Base-by-base conservation (phyloP, 495 filamentous ascomycete species). In the Neurospora tetrasperma region DNA sequence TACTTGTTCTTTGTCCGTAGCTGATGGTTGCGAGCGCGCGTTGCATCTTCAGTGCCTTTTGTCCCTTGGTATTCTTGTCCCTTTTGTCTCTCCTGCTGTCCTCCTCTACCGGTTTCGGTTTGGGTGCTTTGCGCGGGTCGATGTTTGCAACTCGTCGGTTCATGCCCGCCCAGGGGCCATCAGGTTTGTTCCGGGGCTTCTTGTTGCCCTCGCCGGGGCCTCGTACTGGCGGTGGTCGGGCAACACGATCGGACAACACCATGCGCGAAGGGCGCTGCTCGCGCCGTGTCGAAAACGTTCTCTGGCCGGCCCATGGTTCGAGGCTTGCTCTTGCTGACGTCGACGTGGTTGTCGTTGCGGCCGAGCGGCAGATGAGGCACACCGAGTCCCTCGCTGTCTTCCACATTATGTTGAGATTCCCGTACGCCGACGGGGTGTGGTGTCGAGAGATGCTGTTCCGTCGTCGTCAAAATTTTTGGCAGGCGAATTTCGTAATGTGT, bases 1-100 rank as follows among this genome's bases (percentile, higher is more conserved):
- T 86, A 16, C 84, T 84, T 5, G 84, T 82, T 69, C 95, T 86
- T 71, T 89, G 85, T 27, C 88, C 86, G 78, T 97, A 97, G 2
- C 92, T 85, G 31, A 98, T 84, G 7, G 89, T 86, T 10, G 90
- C 82, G 71, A 99, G 82, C 0, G 92, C 84, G 62, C 90, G 89
- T 79, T 96, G 94, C 96, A 99, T 99, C 83, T 96, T 98, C 81
- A 99, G 84, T 9, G 96, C 95, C 79, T 96, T 94, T 82, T 81
- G 77, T 86, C 77, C 74, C 42, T 73, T 40, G 42, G 76, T 80
- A 48, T 79, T 73, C 27, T 80, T 81, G 73, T 76, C 83, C 73
- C 42, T 80, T 80, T 59, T 59, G 48, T 59, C 69, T 79, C 72
- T 77, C 76, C 43, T 76, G 35, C 72, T 74, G 46, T 73, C 75